Base-by-base conservation (phyloP, 306 rosid species). In the Trifolium fragiferum region DNA sequence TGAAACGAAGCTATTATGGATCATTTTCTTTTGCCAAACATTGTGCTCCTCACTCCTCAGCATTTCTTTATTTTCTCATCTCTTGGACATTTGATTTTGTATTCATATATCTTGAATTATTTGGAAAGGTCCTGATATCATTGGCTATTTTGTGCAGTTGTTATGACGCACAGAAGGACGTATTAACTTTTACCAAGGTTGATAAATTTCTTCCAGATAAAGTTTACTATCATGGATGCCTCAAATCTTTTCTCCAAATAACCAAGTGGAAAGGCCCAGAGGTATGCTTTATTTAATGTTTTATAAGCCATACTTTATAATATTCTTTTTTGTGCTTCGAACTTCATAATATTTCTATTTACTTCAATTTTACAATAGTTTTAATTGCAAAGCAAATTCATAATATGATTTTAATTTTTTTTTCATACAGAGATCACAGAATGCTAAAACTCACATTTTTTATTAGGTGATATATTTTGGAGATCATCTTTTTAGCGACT, bases 251-350 rank as follows among this genome's bases (percentile, higher is more conserved):
- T 81, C 97, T 94, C 80, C 84, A 91, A 75, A 90, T 93, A 79
- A 91, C 97, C 41, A 82, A 87, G 88, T 94, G 98, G 97, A 84
- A 88, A 55, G 98, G 98, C 75, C 98, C 96, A 9, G 98, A 94
- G 98, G 98, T 94, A 85, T 74, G 65, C 65, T 25, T 51, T 40
- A 32, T 76, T 66, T 74, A 49, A 51, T 60, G 66, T 53, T 65
- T 55, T 54, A 43, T 78, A 72, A 47, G 16, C 63, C 76, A 64
- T n/a, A 66, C 41, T 43, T 37, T 27, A 44, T 49, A 67, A 41
- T 41, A 41, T 41, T 41, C 12, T 30, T 30, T 30, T 30, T 30
- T 30, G 4, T 30, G 40, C 40, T 7, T 35, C 40, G 10, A 0
- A 35, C 54, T 49, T n/a, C 55, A 49, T 49, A 49, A 30, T 32